A percentile compares a stretch with the other conserved stretches of the same genome.
phyloP scores from a whole-genome alignment of 148 eudicot species.

The Nepenthes gracilis region DNA sequence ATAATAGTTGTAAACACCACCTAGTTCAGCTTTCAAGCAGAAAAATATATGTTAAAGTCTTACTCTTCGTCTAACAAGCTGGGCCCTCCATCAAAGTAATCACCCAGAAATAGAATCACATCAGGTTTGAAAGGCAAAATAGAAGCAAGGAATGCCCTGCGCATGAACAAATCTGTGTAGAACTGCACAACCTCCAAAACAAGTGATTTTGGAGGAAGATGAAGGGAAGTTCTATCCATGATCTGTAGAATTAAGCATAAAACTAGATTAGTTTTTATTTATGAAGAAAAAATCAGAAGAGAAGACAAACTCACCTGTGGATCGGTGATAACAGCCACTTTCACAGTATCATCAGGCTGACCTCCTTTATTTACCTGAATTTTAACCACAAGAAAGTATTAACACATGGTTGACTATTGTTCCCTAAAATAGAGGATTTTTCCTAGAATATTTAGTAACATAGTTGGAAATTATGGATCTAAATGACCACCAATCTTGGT shows the following conservation, averaged over 20 bases:
- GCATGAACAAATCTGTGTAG: conserved; percentile 86
- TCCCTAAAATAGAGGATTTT: too few relatives aligned
- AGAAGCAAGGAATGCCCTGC: conserved; percentile 68
- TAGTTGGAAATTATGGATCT: too few relatives aligned
- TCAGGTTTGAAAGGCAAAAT: conserved; percentile 74
- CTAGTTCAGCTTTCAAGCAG: background rate
- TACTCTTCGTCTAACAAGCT: conserved; percentile 66
- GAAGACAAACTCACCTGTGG: conserved; percentile 57
- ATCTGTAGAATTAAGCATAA: conserved; percentile 32
- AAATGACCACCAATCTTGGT: too few relatives aligned
- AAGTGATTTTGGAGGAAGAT: conserved; percentile 65
- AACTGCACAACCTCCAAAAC: conserved; percentile 63
- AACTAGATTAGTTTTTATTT: background rate
- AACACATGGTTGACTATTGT: too few relatives aligned
- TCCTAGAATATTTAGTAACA: too few relatives aligned
- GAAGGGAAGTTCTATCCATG: conserved; percentile 77
- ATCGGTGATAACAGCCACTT: conserved; percentile 81
- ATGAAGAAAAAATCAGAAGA: background rate
- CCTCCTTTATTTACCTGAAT: conserved; percentile 31
- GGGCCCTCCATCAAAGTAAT: conserved; percentile 86
- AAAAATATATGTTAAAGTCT: conserved; percentile 17
- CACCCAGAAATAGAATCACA: conserved; percentile 76
- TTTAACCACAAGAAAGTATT: background rate
- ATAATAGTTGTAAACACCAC: background rate
- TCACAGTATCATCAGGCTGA: conserved; percentile 36